Conservation (phyloP, 768 basidiomycete genomes). For the Coprinopsis cinerea region DNA sequence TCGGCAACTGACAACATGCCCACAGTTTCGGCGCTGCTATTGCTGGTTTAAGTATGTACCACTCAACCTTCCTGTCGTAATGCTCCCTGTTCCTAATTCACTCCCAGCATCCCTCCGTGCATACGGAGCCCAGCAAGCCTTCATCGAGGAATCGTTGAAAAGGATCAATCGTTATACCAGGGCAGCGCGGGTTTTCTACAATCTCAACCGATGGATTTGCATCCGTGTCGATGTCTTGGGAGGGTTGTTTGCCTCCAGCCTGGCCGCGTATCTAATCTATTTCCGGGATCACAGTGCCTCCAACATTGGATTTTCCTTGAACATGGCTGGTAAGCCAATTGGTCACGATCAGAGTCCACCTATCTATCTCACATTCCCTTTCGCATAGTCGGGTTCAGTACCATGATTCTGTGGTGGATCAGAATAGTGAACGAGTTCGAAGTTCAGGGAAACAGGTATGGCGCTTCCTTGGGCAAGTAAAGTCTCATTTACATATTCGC, state of each 20-base stretch:
- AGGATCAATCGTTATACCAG: constrained; percentile 48
- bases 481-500: neutral
- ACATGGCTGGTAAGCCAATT: constrained; percentile 37
- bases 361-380: neutral
- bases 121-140: constrained; percentile 48
- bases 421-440: constrained; percentile 37
- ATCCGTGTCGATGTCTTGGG: constrained; percentile 54
- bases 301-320: constrained; percentile 46
- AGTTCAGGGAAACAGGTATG: constrained; percentile 25
- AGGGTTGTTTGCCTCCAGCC: constrained; percentile 42
- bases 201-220: constrained; percentile 38
- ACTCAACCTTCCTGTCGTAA: neutral
- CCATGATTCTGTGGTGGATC: constrained; percentile 48
- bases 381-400: constrained; percentile 42
- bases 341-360: neutral
- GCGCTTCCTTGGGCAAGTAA: neutral
- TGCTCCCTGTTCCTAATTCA: neutral
- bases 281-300: constrained; percentile 32
- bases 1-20: neutral
- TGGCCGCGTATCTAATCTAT: constrained; percentile 50
- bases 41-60: constrained; percentile 41
- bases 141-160: constrained; percentile 35
- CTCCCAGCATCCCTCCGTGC: constrained; percentile 50
- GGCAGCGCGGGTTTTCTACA: constrained; percentile 40
- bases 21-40: constrained; percentile 50